A percentile compares a stretch with the other conserved stretches of the same genome.
phyloP scores from a whole-genome alignment of 2,329 filamentous ascomycete genomes.

The Whalleya microplaca region DNA sequence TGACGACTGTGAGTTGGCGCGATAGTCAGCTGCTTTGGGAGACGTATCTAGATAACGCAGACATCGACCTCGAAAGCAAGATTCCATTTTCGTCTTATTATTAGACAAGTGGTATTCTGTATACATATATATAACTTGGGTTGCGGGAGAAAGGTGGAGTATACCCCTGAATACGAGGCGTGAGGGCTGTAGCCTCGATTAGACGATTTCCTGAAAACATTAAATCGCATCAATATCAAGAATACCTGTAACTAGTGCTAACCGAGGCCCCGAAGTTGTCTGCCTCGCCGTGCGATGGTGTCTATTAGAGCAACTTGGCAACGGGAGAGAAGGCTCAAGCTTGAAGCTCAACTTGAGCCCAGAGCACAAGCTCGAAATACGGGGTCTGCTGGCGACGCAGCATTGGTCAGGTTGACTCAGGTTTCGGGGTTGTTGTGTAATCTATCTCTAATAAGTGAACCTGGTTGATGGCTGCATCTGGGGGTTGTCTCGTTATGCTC shows the following conservation, averaged over 20 bases:
- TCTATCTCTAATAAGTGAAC: not conserved
- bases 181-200: not conserved
- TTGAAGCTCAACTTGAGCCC: no score
- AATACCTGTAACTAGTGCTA: no score
- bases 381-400: not conserved
- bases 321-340: no score
- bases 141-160: not conserved
- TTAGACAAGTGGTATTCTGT: not conserved
- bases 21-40: not conserved
- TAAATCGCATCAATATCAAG: not conserved
- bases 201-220: not conserved
- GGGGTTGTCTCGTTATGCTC: conserved; percentile 11
- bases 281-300: not conserved
- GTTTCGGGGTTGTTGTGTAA: not conserved
- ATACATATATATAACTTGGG: not conserved
- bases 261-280: no score
- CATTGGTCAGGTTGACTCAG: not conserved
- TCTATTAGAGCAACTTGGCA: not conserved
- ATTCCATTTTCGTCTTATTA: not conserved
- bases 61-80: not conserved
- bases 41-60: not conserved
- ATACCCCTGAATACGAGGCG: not conserved
- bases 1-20: not conserved
- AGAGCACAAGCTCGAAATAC: no score
- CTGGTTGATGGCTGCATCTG: not conserved